Percentiles rank a stretch among this genome's conserved stretches.
These are phyloP conservation scores for Colletotrichum paranaense DNA, from an alignment of 2,329 filamentous ascomycete species.

Conservation along the genomic window DNA sequence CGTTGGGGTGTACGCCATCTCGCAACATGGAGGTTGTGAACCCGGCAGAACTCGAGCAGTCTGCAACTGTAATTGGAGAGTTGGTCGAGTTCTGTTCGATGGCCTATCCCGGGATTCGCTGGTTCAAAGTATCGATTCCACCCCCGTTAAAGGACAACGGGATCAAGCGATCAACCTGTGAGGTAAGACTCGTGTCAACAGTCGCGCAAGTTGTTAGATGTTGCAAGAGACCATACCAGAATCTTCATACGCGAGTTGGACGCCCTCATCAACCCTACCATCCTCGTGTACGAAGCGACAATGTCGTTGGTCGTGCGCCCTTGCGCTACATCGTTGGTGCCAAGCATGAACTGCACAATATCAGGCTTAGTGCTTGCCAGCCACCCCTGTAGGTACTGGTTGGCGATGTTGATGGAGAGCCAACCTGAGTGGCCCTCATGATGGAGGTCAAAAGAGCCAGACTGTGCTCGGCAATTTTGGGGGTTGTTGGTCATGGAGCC, in stretches of 20 bases:
- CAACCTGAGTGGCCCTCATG: slow-evolving; percentile 58
- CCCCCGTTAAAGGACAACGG: slow-evolving; percentile 46
- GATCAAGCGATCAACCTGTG: slow-evolving; percentile 52
- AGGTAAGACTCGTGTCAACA: background rate
- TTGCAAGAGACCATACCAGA: slow-evolving; percentile 46
- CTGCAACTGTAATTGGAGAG: slow-evolving; percentile 53
- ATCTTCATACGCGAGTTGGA: slow-evolving; percentile 52
- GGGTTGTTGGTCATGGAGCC: slow-evolving; percentile 52
- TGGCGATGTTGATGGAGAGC: slow-evolving; percentile 55
- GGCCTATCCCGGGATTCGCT: slow-evolving; percentile 51
- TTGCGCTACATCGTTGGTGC: slow-evolving; percentile 55
- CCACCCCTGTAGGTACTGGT: slow-evolving; percentile 52
- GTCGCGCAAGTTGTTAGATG: background rate
- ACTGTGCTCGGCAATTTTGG: slow-evolving; percentile 47
- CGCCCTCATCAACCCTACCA: slow-evolving; percentile 50
- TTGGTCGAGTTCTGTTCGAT: slow-evolving; percentile 45
- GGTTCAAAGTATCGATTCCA: slow-evolving; percentile 47
- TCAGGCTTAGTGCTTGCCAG: slow-evolving; percentile 50
- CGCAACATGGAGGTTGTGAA: slow-evolving; percentile 46
- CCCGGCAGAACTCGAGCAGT: slow-evolving; percentile 48
- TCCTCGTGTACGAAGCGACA: slow-evolving; percentile 51
- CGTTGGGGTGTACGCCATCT: slow-evolving; percentile 55
- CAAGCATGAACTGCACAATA: slow-evolving; percentile 58
- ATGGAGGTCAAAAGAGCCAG: slow-evolving; percentile 48
- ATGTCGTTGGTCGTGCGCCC: slow-evolving; percentile 47